phyloP scores from a whole-genome alignment of 78 protist species.

The Emiliania huxleyi region DNA sequence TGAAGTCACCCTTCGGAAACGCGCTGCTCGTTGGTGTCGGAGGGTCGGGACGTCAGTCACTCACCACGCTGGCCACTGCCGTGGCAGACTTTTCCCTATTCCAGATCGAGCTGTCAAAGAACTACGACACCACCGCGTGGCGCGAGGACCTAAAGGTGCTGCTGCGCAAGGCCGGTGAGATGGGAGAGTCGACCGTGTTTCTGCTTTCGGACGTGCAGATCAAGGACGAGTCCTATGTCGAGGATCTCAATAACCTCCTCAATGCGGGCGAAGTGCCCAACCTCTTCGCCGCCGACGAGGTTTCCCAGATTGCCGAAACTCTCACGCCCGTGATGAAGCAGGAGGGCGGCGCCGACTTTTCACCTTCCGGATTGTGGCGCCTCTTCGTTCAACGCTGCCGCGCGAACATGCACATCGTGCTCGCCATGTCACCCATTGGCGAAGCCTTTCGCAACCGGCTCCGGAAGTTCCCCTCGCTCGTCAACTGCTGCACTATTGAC shows the following conservation, averaged over 20 bases:
- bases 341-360: constrained; percentile 27
- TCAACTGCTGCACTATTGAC: constrained; percentile 85
- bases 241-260: constrained; percentile 82
- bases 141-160: constrained; percentile 59
- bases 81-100: constrained; percentile 10
- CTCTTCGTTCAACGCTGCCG: constrained; percentile 59
- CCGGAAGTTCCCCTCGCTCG: constrained; percentile 84
- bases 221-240: constrained; percentile 65
- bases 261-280: constrained; percentile 85
- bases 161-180: constrained; percentile 61
- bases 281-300: constrained; percentile 67
- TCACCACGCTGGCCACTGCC: constrained; percentile 70
- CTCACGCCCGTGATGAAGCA: constrained; percentile 33
- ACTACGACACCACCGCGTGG: constrained; percentile 62
- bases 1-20: constrained; percentile 66
- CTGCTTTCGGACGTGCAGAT: constrained; percentile 82
- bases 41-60: constrained; percentile 72
- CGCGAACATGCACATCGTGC: constrained; percentile 62
- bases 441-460: constrained; percentile 64
- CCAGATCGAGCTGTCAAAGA: constrained; percentile 64
- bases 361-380: constrained; percentile 37
- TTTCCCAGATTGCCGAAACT: constrained; percentile 39
- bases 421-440: constrained; percentile 74
- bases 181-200: constrained; percentile 59
- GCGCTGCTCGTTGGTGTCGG: constrained; percentile 81